Percentiles rank a stretch among this genome's conserved stretches.
These are phyloP conservation scores for Dendrobium nobile DNA, from an alignment of 106 monocot genomes.

Conservation along the genomic window DNA sequence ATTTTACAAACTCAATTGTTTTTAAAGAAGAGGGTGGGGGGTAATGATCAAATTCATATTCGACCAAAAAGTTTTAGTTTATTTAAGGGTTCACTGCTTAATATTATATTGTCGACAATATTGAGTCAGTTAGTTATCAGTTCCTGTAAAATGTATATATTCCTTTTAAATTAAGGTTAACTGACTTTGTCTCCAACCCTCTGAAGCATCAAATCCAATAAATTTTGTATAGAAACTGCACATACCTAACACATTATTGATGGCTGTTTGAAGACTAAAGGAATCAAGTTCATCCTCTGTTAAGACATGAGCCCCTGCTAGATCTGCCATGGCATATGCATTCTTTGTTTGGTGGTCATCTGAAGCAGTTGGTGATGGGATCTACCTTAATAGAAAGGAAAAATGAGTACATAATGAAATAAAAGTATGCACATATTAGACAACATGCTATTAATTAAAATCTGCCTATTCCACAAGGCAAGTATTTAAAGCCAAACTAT, in stretches of 20 bases:
- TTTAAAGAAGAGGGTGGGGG: too few species aligned
- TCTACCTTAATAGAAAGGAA: constrained; percentile 7
- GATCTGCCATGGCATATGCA: constrained; percentile 38
- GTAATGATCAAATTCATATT: too few species aligned
- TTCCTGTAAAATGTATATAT: not conserved
- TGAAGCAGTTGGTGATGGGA: constrained; percentile 26
- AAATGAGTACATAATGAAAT: not conserved
- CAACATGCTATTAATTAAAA: not conserved
- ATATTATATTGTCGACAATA: not conserved
- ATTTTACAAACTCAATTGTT: too few species aligned
- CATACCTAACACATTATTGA: constrained; percentile 34
- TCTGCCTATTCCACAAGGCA: not conserved
- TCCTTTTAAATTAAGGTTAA: not conserved
- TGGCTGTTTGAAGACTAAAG: constrained; percentile 18
- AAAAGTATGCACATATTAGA: not conserved
- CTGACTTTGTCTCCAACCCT: not conserved
- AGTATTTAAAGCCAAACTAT: not conserved
- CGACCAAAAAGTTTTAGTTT: too few species aligned
- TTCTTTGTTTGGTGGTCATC: constrained; percentile 43
- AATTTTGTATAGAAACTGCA: not conserved
- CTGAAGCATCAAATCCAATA: not conserved
- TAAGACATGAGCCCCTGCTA: constrained; percentile 29
- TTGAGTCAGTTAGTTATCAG: not conserved
- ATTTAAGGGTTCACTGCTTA: too few species aligned
- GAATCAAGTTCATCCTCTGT: constrained; percentile 41